Conservation (phyloP, 2,329 filamentous ascomycete genomes). For the Alternaria dauci region DNA sequence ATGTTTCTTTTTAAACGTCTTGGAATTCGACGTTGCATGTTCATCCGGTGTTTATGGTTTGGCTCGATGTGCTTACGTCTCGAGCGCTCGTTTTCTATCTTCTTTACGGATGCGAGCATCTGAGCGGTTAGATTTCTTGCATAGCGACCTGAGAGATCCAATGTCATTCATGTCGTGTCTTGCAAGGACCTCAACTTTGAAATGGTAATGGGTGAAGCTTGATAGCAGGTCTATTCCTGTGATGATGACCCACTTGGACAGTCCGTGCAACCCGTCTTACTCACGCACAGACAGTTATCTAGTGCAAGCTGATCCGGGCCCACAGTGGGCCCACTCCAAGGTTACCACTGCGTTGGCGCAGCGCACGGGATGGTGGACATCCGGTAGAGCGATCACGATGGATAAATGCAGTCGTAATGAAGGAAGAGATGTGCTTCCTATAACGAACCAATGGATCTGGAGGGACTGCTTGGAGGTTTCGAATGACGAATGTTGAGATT, state of each 20-base stretch:
- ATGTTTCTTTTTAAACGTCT: slow-evolving; percentile 5
- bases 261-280: background rate
- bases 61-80: slow-evolving; percentile 6
- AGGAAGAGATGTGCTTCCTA: background rate
- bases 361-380: background rate
- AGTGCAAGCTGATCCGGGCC: slow-evolving; percentile 2
- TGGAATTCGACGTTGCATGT: slow-evolving; percentile 24
- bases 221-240: background rate
- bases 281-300: slow-evolving; percentile 3
- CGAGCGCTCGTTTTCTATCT: background rate
- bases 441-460: background rate
- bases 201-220: background rate
- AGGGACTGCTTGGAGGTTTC: background rate
- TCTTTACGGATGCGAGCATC: slow-evolving; percentile 14
- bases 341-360: background rate
- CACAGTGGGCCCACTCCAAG: background rate
- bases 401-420: background rate
- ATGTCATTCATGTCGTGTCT: background rate
- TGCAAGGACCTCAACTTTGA: background rate
- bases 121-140: slow-evolving; percentile 26
- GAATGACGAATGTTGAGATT: background rate
- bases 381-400: background rate
- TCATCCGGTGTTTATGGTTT: slow-evolving; percentile 27
- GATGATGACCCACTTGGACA: background rate
- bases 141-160: slow-evolving; percentile 13